Conservation (phyloP, 225 moss, liverwort and hornwort species). For the Straminergon stramineum region DNA sequence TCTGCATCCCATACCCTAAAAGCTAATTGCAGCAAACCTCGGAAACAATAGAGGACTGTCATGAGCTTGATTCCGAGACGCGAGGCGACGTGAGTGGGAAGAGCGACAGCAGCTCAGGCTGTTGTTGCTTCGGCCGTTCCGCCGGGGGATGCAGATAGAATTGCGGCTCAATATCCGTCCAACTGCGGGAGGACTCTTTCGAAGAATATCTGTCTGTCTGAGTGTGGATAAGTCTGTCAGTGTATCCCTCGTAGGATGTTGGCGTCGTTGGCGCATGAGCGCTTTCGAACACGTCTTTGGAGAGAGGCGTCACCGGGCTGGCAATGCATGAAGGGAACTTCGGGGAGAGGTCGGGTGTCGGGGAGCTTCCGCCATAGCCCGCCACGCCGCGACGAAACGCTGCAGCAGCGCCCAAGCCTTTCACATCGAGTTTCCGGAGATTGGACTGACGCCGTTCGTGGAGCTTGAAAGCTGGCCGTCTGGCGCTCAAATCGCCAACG, state of each 20-base stretch:
- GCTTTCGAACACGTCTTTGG: slow-evolving; percentile 44
- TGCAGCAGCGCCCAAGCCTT: slow-evolving; percentile 49
- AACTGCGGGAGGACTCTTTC: neutral
- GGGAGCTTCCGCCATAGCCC: slow-evolving; percentile 36
- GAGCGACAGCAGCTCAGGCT: slow-evolving; percentile 46
- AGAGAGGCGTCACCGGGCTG: slow-evolving; percentile 52
- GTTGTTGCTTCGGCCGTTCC: slow-evolving; percentile 27
- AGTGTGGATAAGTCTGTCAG: neutral
- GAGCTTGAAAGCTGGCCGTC: slow-evolving; percentile 51
- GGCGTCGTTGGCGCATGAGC: slow-evolving; percentile 45
- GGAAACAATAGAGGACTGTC: neutral
- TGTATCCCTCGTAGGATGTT: slow-evolving; percentile 30
- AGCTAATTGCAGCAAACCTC: neutral
- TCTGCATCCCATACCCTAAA: neutral
- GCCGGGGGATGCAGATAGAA: slow-evolving; percentile 28
- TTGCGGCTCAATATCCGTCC: slow-evolving; percentile 17
- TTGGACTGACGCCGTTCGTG: slow-evolving; percentile 57
- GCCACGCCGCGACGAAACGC: slow-evolving; percentile 43
- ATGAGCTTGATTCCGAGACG: slow-evolving; percentile 36
- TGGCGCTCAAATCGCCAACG: slow-evolving; percentile 47
- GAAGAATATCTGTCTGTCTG: neutral
- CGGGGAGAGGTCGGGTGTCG: slow-evolving; percentile 37
- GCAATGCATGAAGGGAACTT: slow-evolving; percentile 46
- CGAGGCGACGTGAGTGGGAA: slow-evolving; percentile 53
- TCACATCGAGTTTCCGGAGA: slow-evolving; percentile 45